Evolutionary conservation across 2,329 filamentous ascomycete genomes (phyloP), one percentile per base, ranked within the genome.

Genomic region (Trichoderma citrinoviride): DNA sequence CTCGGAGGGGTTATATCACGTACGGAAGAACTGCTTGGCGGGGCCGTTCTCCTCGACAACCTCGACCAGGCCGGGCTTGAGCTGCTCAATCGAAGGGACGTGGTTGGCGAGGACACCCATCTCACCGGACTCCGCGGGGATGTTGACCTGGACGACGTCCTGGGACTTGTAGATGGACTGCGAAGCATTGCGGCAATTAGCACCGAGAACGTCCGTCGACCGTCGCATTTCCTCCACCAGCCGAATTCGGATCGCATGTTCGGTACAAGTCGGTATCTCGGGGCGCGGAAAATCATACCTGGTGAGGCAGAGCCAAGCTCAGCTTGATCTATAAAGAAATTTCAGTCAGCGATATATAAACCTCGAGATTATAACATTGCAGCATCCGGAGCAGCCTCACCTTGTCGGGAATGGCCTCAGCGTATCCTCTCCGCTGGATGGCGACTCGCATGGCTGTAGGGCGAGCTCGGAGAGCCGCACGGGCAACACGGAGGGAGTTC

Each of bases 91-190:
- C 68, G 93, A 93, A 70, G 95, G 93, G 75, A 99, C 95, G 87
- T 99, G 95, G 86, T 95, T 96, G 79, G 95, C 95, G 77, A 99
- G 90, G 75, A 99, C 90, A 90, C 95, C 95, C 95, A 99, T 99
- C 75, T 98, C 95, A 79, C 95, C 95, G 69, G 93, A 96, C 81
- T 97, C 95, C 77, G 95, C 95, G 79, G 95, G 90, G 76, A 99
- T 90, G 87, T 99, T 99, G 85, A 99, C 95, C 85, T 99, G 95
- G 77, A 98, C 89, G 77, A 88, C 85, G 76, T 86, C 85, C 75
- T 87, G 82, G 72, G 82, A 88, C 80, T 85, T 86, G 84, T 86
- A 89, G 81, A 89, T 82, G 74, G 89, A 82, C 90, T 93, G 77
- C 68, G 19, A 49, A 64, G 29, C 29, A 69, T 76, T 82, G 82